Evolutionary conservation across 2,329 filamentous ascomycete species (phyloP).

Genomic region (Ophiostoma ulmi): DNA sequence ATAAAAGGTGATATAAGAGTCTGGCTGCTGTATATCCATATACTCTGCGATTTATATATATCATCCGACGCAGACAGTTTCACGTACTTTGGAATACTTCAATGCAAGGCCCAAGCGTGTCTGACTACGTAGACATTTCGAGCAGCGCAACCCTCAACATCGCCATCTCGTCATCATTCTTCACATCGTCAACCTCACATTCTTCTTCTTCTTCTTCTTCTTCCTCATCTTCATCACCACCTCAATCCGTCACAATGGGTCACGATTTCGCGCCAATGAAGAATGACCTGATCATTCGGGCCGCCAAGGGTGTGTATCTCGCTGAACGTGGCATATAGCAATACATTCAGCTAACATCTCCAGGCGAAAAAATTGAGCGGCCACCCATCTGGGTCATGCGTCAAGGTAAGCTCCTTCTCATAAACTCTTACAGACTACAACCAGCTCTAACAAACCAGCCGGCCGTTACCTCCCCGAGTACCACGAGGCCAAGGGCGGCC

Average conservation of each 20-base stretch:
- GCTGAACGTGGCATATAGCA: background rate
- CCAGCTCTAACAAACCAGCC: conserved; percentile 48
- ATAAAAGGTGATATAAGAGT: background rate
- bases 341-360: background rate
- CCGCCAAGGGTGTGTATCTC: conserved; percentile 67
- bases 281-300: conserved; percentile 87
- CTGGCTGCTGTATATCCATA: background rate
- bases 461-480: conserved; percentile 97
- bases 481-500: conserved; percentile 82
- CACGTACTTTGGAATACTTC: background rate
- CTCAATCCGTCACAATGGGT: conserved; percentile 45
- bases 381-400: conserved; percentile 99
- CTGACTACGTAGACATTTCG: conserved; percentile 16
- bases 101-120: conserved; percentile 16
- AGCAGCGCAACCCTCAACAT: conserved; percentile 15
- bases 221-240: background rate
- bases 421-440: background rate
- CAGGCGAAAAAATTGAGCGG: conserved; percentile 84
- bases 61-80: background rate
- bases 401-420: conserved; percentile 60
- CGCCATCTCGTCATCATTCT: background rate
- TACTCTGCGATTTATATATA: background rate
- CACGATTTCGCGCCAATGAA: conserved; percentile 75
- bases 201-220: no score
- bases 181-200: background rate